These are phyloP conservation scores for Aspergillus fijiensis DNA, from an alignment of 2,329 filamentous ascomycete genomes.

Conservation along the genomic window DNA sequence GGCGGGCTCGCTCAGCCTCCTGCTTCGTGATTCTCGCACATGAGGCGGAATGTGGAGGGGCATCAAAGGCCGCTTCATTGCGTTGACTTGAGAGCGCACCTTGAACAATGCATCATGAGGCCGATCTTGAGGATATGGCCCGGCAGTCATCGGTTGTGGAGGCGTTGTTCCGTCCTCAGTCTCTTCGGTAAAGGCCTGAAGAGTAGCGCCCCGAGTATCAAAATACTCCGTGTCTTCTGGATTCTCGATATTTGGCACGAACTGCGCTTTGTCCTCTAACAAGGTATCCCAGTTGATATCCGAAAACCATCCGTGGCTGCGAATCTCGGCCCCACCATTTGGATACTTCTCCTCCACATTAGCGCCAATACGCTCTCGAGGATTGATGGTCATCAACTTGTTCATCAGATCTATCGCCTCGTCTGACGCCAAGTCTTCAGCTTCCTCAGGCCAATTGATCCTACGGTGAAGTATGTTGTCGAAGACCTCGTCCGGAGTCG, in stretches of 20 bases:
- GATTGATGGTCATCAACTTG: slow-evolving; percentile 81
- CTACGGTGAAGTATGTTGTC: slow-evolving; percentile 89
- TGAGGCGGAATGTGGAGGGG: slow-evolving; percentile 95
- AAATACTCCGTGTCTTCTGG: slow-evolving; percentile 99
- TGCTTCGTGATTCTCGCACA: slow-evolving; percentile 83
- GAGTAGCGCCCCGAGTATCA: slow-evolving; percentile 82
- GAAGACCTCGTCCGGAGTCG: slow-evolving; percentile 88
- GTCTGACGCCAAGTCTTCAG: slow-evolving; percentile 73
- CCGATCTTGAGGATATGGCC: slow-evolving; percentile 74
- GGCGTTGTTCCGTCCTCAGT: slow-evolving; percentile 85
- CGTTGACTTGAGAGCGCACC: slow-evolving; percentile 81
- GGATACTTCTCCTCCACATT: slow-evolving; percentile 80
- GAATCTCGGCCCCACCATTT: slow-evolving; percentile 87
- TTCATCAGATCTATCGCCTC: slow-evolving; percentile 96
- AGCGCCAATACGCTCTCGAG: slow-evolving; percentile 75
- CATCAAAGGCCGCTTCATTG: slow-evolving; percentile 88
- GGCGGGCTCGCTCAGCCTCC: slow-evolving; percentile 86
- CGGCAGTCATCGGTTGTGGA: slow-evolving; percentile 64
- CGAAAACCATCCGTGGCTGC: slow-evolving; percentile 82
- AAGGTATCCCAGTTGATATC: slow-evolving; percentile 86
- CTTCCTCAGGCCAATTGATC: slow-evolving; percentile 88
- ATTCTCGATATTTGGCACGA: slow-evolving; percentile 87
- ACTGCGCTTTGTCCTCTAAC: slow-evolving; percentile 92
- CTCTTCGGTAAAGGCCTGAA: slow-evolving; percentile 90
- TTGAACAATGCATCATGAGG: slow-evolving; percentile 93